Evolutionary conservation across 129 eudicot species (phyloP).

Genomic region (Scalesia atractyloides): DNA sequence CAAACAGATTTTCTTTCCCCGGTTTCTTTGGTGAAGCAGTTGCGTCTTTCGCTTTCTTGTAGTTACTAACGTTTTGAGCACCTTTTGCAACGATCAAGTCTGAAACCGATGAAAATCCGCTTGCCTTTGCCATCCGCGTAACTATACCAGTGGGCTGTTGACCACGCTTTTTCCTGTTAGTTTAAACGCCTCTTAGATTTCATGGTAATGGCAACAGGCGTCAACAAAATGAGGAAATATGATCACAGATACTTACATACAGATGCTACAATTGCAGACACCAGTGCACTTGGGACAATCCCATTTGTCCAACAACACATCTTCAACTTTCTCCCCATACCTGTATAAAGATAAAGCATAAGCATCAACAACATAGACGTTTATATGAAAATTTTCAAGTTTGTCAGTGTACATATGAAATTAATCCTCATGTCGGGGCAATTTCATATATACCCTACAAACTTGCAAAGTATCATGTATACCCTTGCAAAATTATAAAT

Average conservation of each 20-base stretch:
- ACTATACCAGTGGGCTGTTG: slow-evolving; percentile 80
- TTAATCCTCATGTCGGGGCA: too few species aligned
- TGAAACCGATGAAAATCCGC: slow-evolving; percentile 87
- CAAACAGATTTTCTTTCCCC: slow-evolving; percentile 70
- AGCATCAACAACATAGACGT: slow-evolving; percentile 2
- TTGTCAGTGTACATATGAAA: too few species aligned
- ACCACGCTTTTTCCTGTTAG: slow-evolving; percentile 78
- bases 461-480: too few species aligned
- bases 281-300: slow-evolving; percentile 85
- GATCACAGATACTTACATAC: slow-evolving; percentile 56
- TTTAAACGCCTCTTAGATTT: slow-evolving; percentile 14
- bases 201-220: neutral
- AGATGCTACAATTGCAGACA: slow-evolving; percentile 87
- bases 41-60: slow-evolving; percentile 38
- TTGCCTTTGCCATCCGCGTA: slow-evolving; percentile 60
- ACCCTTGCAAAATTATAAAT: too few species aligned
- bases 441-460: too few species aligned
- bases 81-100: slow-evolving; percentile 67
- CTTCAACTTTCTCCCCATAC: slow-evolving; percentile 90
- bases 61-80: slow-evolving; percentile 28
- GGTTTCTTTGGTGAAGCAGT: slow-evolving; percentile 41
- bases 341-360: slow-evolving; percentile 35
- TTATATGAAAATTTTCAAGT: too few species aligned
- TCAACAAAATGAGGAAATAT: neutral
- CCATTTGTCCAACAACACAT: slow-evolving; percentile 67